phyloP scores from a whole-genome alignment of 306 rosid genomes.

The cucumber (Cucumis sativus) region Cucumber_9930_V3 NC_026660.2:6019001-6019500 shows the following conservation, averaged over 20 bases:
- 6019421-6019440: neutral
- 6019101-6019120: neutral
- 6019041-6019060: conserved; percentile 6
- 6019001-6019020: conserved; percentile 13
- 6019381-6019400: neutral
- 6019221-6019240: conserved; percentile 56
- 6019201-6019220: conserved; percentile 38
- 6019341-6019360: conserved; percentile 45
- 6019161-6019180: neutral
- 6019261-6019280: conserved; percentile 52
- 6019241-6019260: conserved; percentile 46
- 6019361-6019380: conserved; percentile 7
- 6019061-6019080: neutral
- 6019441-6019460: neutral
- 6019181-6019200: neutral
- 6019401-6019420: neutral
- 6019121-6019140: neutral
- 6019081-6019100: neutral
- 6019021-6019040: conserved; percentile 28
- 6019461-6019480: neutral
- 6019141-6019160: neutral
- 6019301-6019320: conserved; percentile 65
- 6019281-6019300: conserved; percentile 49
- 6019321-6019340: conserved; percentile 63
- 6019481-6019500: neutral